Evolutionary conservation across 2,329 filamentous ascomycete species (phyloP).

Genomic region (Periconia digitata): DNA sequence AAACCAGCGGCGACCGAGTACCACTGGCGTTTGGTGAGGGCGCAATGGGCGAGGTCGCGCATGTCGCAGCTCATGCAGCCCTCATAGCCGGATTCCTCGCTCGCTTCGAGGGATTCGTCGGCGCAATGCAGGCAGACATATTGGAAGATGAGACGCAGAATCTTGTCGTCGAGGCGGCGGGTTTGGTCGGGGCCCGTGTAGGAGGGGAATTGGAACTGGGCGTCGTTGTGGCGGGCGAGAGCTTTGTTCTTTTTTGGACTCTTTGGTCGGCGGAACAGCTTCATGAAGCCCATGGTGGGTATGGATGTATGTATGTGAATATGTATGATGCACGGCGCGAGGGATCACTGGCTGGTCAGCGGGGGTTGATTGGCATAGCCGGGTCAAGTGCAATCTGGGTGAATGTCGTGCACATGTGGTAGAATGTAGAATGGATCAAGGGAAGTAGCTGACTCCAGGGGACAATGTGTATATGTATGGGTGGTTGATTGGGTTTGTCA

Average conservation of each 20-base stretch:
- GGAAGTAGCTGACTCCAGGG: neutral
- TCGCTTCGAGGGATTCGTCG: conserved; percentile 72
- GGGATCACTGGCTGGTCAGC: conserved; percentile 22
- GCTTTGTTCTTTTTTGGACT: conserved; percentile 45
- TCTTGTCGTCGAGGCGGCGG: conserved; percentile 61
- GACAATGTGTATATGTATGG: neutral
- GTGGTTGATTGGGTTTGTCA: conserved; percentile 7
- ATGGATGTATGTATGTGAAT: no score
- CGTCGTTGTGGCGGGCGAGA: conserved; percentile 28
- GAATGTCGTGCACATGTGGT: neutral
- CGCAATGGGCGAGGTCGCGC: conserved; percentile 81
- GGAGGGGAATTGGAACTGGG: conserved; percentile 23
- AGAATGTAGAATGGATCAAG: no score
- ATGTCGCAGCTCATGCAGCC: conserved; percentile 93
- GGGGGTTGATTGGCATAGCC: conserved; percentile 10
- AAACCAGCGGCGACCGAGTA: conserved; percentile 56
- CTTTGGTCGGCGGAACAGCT: conserved; percentile 50
- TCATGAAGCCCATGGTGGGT: conserved; percentile 53
- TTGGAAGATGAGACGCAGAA: conserved; percentile 76
- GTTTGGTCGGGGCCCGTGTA: conserved; percentile 48
- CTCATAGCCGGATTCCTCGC: conserved; percentile 76
- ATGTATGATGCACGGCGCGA: conserved; percentile 14
- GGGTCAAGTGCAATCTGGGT: conserved; percentile 10
- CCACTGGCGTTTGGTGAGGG: conserved; percentile 75
- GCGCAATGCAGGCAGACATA: conserved; percentile 80